Base-by-base conservation (phyloP, 1,284 basidiomycete species). In the Testicularia cyperi region DNA sequence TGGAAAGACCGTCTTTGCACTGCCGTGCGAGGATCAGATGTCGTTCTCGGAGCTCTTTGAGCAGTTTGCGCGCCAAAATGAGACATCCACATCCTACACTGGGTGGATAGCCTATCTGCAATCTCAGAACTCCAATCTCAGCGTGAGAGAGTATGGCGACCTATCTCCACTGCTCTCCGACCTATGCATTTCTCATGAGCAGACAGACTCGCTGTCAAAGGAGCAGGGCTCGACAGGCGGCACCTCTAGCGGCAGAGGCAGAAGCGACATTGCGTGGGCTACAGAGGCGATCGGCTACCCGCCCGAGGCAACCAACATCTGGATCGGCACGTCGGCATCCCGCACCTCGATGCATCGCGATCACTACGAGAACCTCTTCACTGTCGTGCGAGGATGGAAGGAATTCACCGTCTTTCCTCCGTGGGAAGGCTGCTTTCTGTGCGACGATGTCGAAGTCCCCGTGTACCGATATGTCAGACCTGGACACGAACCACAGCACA, bases 311-410 rank as follows among this genome's bases (percentile, higher is more conserved):
- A 66, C 54, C 33, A 73, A 73, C 39, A 38, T 72, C 38, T 73
- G 70, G 70, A 58, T 71, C 36, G 70, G 70, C 16, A 64, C 58
- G 3, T 49, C 47, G 2, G 33, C 53, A 8, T 63, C 58, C 18
- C 37, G 39, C 15, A 68, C 55, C 26, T 63, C 56, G 32, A 55
- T 56, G 52, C 46, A 61, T 33, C 49, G 60, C 10, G 70, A 73
- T 37, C 62, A 68, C 37, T 73, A 71, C 49, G 70, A 73, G 49
- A 73, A 73, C 30, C 61, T 73, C 19, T 73, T 73, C 46, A 53
- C 52, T 1, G 67, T 68, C 15, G 38, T 73, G 1, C 55, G 64
- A 21, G 69, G 69, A 15, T 49, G 31, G 22, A 71, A 73, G 45
- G 55, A 51, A n/a, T 72, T 72, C 36, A 71, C 66, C n/a, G 41